Evolutionary conservation across 805 yeast species (phyloP).

Genomic region (Nakazawaea populi): DNA sequence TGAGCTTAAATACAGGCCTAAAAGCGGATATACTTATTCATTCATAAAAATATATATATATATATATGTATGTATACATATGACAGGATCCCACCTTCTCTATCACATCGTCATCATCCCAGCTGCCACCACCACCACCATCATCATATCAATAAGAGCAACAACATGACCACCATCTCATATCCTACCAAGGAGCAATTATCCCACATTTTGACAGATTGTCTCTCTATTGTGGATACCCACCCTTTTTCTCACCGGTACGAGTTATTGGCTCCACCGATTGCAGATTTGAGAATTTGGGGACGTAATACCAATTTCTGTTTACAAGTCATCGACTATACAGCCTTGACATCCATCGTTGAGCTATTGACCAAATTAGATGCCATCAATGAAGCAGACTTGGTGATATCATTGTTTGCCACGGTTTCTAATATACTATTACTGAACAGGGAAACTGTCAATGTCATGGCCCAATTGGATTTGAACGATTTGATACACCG

Average conservation of each 20-base stretch:
- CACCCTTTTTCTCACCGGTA: background rate
- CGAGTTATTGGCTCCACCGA: background rate
- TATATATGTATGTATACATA: too few relatives aligned
- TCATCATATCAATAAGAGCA: too few relatives aligned
- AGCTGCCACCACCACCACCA: too few relatives aligned
- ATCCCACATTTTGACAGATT: background rate
- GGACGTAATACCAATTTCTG: slow-evolving; percentile 8
- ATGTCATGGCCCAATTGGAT: background rate
- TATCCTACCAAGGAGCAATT: background rate
- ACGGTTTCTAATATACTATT: slow-evolving; percentile 6
- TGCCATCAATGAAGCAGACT: background rate
- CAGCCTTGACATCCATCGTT: background rate
- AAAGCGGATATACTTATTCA: too few relatives aligned
- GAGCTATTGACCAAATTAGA: background rate
- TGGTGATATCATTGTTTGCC: slow-evolving; percentile 2
- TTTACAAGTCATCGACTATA: background rate
- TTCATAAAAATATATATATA: too few relatives aligned
- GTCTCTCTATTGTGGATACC: background rate
- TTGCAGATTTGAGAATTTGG: slow-evolving; percentile 3
- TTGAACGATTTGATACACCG: background rate
- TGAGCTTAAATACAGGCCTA: too few relatives aligned
- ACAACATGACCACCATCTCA: background rate
- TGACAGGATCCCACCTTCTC: background rate
- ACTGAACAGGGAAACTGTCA: background rate
- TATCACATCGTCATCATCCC: background rate